phyloP scores from a whole-genome alignment of 163 green algal species.

The Smithsoniella earleae region DNA sequence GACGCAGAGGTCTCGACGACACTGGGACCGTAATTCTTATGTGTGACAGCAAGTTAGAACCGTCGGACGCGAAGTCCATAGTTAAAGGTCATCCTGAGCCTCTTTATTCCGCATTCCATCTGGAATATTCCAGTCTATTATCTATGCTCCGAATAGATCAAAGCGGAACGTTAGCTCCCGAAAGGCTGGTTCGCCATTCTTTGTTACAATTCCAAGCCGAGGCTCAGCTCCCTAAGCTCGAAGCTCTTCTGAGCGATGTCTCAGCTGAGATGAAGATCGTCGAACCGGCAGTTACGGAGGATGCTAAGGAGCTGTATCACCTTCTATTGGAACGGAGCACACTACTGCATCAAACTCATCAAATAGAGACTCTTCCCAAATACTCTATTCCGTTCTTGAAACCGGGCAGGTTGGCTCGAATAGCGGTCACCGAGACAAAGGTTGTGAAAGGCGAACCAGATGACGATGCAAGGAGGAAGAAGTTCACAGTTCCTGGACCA shows the following conservation, averaged over 20 bases:
- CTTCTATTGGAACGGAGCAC: conserved; percentile 31
- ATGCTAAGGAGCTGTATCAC: conserved; percentile 35
- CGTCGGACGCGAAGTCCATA: conserved; percentile 66
- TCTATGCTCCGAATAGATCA: conserved; percentile 53
- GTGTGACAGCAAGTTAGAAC: conserved; percentile 69
- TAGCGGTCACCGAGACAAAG: conserved; percentile 31
- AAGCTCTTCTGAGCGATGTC: conserved; percentile 32
- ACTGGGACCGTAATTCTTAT: conserved; percentile 82
- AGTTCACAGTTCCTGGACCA: conserved; percentile 35
- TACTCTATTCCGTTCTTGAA: conserved; percentile 67
- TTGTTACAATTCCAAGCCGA: conserved; percentile 58
- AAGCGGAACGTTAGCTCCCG: conserved; percentile 45
- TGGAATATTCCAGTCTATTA: conserved; percentile 85
- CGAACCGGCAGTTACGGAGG: background rate
- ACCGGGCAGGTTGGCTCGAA: conserved; percentile 51
- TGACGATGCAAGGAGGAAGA: conserved; percentile 6
- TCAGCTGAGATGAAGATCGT: conserved; percentile 40
- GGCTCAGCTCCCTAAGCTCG: conserved; percentile 47
- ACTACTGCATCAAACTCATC: conserved; percentile 38
- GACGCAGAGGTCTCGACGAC: conserved; percentile 83
- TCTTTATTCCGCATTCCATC: conserved; percentile 78
- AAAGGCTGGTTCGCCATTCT: conserved; percentile 45
- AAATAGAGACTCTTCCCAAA: conserved; percentile 36
- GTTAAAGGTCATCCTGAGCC: conserved; percentile 75
- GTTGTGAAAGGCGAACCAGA: background rate